Conservation (phyloP, 768 basidiomycete genomes). For the Grammothele lineata region DNA sequence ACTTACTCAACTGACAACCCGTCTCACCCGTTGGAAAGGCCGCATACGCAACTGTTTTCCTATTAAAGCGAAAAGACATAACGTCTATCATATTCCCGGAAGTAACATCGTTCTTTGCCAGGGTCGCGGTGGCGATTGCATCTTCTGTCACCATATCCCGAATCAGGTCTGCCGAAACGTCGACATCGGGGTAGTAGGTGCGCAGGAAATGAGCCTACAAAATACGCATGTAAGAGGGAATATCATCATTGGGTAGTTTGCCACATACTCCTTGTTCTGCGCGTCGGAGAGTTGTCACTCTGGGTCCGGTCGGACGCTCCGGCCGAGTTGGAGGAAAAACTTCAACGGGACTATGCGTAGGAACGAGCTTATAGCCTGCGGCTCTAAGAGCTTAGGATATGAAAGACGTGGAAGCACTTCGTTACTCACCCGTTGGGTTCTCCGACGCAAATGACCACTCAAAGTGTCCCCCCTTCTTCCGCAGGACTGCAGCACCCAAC, state of each 20-base stretch:
- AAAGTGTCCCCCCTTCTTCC: conserved; percentile 37
- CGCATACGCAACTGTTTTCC: conserved; percentile 30
- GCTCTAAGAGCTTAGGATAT: too few relatives aligned
- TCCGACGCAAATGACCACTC: conserved; percentile 49
- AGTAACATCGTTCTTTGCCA: conserved; percentile 51
- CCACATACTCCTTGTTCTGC: conserved; percentile 62
- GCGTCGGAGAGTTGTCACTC: conserved; percentile 32
- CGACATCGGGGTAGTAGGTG: conserved; percentile 66
- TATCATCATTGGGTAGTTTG: not conserved
- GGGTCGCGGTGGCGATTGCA: conserved; percentile 28
- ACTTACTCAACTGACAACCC: conserved; percentile 56
- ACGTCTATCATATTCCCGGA: conserved; percentile 50
- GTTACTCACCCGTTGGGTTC: conserved; percentile 7
- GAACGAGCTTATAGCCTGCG: conserved; percentile 30
- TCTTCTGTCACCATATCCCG: conserved; percentile 50
- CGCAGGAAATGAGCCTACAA: conserved; percentile 67
- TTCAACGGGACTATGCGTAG: conserved; percentile 30
- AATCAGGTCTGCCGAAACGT: conserved; percentile 67
- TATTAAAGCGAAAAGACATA: conserved; percentile 27
- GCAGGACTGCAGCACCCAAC: conserved; percentile 52
- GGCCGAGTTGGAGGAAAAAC: conserved; percentile 53
- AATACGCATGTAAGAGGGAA: not conserved
- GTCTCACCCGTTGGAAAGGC: conserved; percentile 65
- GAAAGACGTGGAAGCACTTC: too few relatives aligned
- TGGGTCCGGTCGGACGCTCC: conserved; percentile 27